A percentile compares a stretch with the other conserved stretches of the same genome.
Conservation (phyloP, 768 basidiomycete species). For the Phylloporus arenicola region DNA sequence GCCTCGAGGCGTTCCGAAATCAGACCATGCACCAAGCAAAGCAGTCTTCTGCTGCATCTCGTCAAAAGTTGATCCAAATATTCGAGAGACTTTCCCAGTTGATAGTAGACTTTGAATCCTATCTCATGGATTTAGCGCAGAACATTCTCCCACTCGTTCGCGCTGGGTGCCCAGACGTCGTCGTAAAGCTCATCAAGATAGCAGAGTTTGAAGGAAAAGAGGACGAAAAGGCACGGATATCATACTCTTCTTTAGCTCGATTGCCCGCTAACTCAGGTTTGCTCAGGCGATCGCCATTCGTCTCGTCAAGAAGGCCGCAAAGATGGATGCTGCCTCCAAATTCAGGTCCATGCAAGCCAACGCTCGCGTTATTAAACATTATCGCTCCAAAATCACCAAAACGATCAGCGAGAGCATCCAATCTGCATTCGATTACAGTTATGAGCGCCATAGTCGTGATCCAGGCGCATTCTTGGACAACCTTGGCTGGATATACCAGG, state of each 20-base stretch:
- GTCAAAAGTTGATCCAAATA: slow-evolving; percentile 64
- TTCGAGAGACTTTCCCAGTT: slow-evolving; percentile 83
- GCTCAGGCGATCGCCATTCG: slow-evolving; percentile 84
- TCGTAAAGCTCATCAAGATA: slow-evolving; percentile 90
- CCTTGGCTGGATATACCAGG: slow-evolving; percentile 89
- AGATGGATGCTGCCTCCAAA: slow-evolving; percentile 87
- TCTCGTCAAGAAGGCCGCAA: slow-evolving; percentile 90
- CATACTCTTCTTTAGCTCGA: background rate
- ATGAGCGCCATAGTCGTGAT: slow-evolving; percentile 54
- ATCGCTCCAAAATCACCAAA: slow-evolving; percentile 83
- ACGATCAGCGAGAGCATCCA: slow-evolving; percentile 75
- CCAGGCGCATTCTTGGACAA: slow-evolving; percentile 71
- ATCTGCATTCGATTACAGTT: slow-evolving; percentile 63
- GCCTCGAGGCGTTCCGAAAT: slow-evolving; percentile 90
- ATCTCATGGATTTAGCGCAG: slow-evolving; percentile 70
- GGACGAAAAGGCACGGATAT: slow-evolving; percentile 79
- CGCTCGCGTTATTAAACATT: slow-evolving; percentile 91
- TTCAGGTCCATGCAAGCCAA: slow-evolving; percentile 92
- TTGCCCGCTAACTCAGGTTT: background rate
- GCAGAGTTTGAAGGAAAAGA: slow-evolving; percentile 89
- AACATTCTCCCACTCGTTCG: slow-evolving; percentile 77
- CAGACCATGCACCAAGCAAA: slow-evolving; percentile 94
- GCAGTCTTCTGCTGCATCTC: slow-evolving; percentile 61
- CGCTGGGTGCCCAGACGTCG: slow-evolving; percentile 74
- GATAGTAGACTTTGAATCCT: slow-evolving; percentile 78